These are phyloP conservation scores for Hevea brasiliensis DNA, from an alignment of 345 rosid species.

Conservation along the genomic window DNA sequence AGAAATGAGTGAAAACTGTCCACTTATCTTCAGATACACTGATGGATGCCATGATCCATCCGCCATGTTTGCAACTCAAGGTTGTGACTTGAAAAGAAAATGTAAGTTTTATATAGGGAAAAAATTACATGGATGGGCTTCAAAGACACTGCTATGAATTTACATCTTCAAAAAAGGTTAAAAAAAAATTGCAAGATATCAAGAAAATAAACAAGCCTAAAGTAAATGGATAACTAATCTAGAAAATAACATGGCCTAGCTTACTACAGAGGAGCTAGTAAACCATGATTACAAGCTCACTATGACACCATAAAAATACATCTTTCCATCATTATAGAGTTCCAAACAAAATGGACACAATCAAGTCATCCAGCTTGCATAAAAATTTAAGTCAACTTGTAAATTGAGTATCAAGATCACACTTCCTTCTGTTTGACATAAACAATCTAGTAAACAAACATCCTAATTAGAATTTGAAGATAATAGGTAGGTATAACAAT, in stretches of 20 bases:
- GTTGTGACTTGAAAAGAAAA: slow-evolving; percentile 13
- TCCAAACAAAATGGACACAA: too few species aligned
- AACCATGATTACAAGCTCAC: neutral
- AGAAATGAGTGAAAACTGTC: slow-evolving; percentile 43
- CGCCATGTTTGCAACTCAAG: slow-evolving; percentile 41
- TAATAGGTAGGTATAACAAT: too few species aligned
- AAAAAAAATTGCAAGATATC: neutral
- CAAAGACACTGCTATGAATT: neutral
- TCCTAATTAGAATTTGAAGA: too few species aligned
- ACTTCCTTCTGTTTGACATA: neutral
- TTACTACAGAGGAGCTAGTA: neutral
- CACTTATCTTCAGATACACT: slow-evolving; percentile 50
- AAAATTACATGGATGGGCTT: neutral
- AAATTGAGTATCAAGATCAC: neutral
- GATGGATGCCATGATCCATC: slow-evolving; percentile 63
- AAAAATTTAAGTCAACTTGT: neutral
- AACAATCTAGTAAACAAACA: neutral
- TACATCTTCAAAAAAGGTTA: too few species aligned
- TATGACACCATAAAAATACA: too few species aligned
- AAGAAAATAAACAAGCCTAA: neutral
- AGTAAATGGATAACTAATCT: too few species aligned
- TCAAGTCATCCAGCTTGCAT: too few species aligned
- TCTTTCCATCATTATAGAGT: too few species aligned
- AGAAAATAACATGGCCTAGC: too few species aligned
- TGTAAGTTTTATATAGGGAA: neutral